Conservation (phyloP, 202 grass and related monocot species). For the Thinopyrum obtusiflorum region DNA sequence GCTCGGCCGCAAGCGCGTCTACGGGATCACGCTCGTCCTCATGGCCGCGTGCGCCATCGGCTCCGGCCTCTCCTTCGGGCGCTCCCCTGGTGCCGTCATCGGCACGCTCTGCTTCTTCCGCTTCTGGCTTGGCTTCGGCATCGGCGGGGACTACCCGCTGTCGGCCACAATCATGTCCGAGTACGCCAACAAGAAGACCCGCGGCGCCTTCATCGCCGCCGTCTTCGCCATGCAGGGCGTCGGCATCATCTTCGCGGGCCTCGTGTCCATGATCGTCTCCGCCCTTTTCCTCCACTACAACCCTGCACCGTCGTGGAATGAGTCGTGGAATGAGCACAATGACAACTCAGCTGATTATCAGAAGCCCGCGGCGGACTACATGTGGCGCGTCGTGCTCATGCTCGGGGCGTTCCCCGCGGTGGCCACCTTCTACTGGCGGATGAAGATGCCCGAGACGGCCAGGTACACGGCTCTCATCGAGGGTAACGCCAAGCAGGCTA, state of each 20-base stretch:
- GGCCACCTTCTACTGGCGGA: slow-evolving; percentile 60
- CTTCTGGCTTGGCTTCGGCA: slow-evolving; percentile 85
- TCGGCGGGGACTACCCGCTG: slow-evolving; percentile 89
- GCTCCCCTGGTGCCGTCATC: neutral
- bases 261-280: slow-evolving; percentile 48
- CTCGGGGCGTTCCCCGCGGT: slow-evolving; percentile 52
- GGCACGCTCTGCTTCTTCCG: slow-evolving; percentile 88
- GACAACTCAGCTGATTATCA: rapidly evolving
- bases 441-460: neutral
- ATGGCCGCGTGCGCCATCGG: neutral
- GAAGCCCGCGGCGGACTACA: slow-evolving; percentile 33
- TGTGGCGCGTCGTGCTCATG: slow-evolving; percentile 69
- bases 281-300: neutral
- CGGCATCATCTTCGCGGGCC: slow-evolving; percentile 57
- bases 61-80: slow-evolving; percentile 47
- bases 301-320: neutral
- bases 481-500: too few relatives aligned
- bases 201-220: slow-evolving; percentile 70
- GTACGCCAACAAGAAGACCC: slow-evolving; percentile 87
- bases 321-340: neutral
- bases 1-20: slow-evolving; percentile 52
- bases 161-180: slow-evolving; percentile 92
- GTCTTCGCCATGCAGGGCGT: slow-evolving; percentile 96
- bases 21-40: slow-evolving; percentile 42
- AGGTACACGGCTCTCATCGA: too few relatives aligned